phyloP scores from a whole-genome alignment of 179 eudicot species.

The Gypsophila paniculata region DNA sequence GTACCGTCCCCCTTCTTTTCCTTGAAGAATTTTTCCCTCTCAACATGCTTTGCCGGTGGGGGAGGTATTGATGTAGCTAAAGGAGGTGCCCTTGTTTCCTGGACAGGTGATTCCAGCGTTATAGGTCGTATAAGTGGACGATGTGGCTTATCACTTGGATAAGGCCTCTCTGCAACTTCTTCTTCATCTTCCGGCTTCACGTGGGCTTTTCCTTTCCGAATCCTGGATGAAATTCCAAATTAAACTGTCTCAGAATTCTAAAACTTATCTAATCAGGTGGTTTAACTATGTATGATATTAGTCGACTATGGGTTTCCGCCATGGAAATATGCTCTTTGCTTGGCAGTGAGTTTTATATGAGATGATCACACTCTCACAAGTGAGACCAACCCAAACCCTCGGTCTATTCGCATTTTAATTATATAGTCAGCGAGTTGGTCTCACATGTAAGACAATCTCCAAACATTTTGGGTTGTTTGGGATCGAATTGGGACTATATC shows the following conservation, averaged over 20 bases:
- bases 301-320: background rate
- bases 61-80: constrained; percentile 60
- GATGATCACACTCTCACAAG: background rate
- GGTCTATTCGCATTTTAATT: too few species aligned
- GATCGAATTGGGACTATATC: too few species aligned
- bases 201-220: constrained; percentile 86
- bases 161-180: constrained; percentile 35
- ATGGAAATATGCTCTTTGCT: background rate
- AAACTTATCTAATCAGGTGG: background rate
- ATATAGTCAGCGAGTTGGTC: too few species aligned
- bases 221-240: constrained; percentile 33
- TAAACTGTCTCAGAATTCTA: background rate
- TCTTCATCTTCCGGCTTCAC: constrained; percentile 65
- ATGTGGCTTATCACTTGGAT: constrained; percentile 41
- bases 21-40: constrained; percentile 84
- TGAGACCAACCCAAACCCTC: background rate
- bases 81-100: constrained; percentile 32
- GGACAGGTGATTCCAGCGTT: constrained; percentile 41
- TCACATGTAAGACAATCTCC: too few species aligned
- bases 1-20: constrained; percentile 71
- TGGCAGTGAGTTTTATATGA: background rate
- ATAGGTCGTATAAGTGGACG: constrained; percentile 78
- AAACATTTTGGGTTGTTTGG: too few species aligned
- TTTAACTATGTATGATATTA: background rate
- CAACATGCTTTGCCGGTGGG: constrained; percentile 85